Conservation (phyloP, 106 monocot genomes). For the Ottelia alismoides region DNA sequence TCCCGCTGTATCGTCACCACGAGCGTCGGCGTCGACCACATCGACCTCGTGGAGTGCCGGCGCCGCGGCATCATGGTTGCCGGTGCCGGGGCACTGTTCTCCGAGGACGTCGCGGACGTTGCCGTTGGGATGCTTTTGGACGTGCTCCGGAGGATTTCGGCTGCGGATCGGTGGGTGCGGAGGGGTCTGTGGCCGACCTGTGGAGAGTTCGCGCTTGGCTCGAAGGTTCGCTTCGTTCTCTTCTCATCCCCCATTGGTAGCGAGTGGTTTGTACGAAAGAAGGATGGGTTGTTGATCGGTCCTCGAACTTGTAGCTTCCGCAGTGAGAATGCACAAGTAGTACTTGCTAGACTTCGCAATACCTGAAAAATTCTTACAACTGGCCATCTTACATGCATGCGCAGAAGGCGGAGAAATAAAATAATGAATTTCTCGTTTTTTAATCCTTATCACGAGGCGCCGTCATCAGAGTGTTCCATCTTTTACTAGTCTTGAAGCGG, state of each 20-base stretch:
- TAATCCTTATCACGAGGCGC: no score
- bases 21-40: no score
- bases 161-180: conserved; percentile 14
- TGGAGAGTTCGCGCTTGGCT: conserved; percentile 11
- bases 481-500: no score
- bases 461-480: no score
- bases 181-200: conserved; percentile 7
- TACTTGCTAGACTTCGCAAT: not conserved
- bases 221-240: conserved; percentile 11
- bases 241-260: not conserved
- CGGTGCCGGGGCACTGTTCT: conserved; percentile 9
- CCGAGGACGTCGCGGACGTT: conserved; percentile 23
- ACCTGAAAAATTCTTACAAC: not conserved
- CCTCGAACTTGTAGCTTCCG: not conserved
- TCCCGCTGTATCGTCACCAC: conserved; percentile 7
- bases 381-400: not conserved
- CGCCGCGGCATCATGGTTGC: conserved; percentile 18
- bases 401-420: not conserved
- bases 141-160: conserved; percentile 19
- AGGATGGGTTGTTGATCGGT: no score
- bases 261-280: no score
- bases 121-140: conserved; percentile 26
- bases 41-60: conserved; percentile 22
- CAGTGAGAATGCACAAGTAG: not conserved
- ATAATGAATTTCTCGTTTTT: no score